Evolutionary conservation across 805 yeast genomes (phyloP).

Genomic region (Kluyveromyces lactis): DNA sequence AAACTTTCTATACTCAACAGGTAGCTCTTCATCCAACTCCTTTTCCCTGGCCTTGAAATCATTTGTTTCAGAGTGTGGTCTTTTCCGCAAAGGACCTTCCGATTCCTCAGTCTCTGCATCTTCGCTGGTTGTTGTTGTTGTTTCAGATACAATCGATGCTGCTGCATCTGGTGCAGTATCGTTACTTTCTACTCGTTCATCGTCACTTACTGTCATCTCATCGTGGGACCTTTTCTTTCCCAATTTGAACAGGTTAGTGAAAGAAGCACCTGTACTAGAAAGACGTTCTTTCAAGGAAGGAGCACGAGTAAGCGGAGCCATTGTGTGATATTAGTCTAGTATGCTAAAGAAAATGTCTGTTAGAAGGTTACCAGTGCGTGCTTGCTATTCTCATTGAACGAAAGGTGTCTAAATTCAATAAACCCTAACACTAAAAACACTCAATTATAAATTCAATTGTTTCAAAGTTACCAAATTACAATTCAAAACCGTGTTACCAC

Average conservation of each 20-base stretch:
- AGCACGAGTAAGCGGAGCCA: conserved; percentile 6
- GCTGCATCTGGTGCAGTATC: conserved; percentile 1
- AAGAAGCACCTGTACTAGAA: conserved; percentile 20
- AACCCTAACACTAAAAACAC: no score
- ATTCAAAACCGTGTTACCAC: no score
- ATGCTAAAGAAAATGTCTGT: neutral
- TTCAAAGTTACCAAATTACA: no score
- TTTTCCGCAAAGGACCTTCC: conserved; percentile 8
- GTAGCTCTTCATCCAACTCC: conserved; percentile 54
- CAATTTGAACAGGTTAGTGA: conserved; percentile 28
- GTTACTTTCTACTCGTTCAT: conserved; percentile 11
- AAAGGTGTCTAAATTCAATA: neutral
- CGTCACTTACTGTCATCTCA: conserved; percentile 17
- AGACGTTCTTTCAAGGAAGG: conserved; percentile 22
- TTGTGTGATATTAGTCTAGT: neutral
- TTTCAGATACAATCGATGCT: neutral
- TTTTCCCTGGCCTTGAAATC: conserved; percentile 40
- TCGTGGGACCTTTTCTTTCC: conserved; percentile 18
- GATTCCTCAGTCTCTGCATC: conserved; percentile 5
- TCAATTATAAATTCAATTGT: no score
- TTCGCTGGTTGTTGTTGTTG: no score
- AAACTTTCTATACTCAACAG: conserved; percentile 62
- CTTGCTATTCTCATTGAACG: neutral
- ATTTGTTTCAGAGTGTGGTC: conserved; percentile 17
- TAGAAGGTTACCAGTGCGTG: no score